These are phyloP conservation scores for Kickxella alabastrina DNA, from an alignment of 192 early-diverging fungal genomes.

Conservation along the genomic window DNA sequence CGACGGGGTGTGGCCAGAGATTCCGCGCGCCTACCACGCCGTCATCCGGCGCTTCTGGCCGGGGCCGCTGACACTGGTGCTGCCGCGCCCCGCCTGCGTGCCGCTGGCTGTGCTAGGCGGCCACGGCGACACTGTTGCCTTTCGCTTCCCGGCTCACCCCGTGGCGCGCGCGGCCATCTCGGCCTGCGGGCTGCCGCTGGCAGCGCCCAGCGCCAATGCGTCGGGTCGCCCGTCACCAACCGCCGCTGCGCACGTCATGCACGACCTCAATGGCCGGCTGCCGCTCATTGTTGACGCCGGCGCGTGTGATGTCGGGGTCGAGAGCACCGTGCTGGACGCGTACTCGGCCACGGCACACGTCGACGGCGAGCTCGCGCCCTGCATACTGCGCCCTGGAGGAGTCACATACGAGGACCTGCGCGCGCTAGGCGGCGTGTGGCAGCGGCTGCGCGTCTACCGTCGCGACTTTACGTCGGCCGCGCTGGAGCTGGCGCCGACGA, in stretches of 20 bases:
- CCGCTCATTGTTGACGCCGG: conserved; percentile 90
- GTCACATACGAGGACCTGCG: conserved; percentile 76
- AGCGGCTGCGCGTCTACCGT: conserved; percentile 68
- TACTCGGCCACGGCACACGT: conserved; percentile 18
- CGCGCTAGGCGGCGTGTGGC: conserved; percentile 57
- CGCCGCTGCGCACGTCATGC: conserved; percentile 77
- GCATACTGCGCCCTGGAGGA: conserved; percentile 89
- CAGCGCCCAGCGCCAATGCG: conserved; percentile 97
- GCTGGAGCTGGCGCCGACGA: conserved; percentile 79
- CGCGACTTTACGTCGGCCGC: conserved; percentile 68
- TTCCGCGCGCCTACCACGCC: conserved; percentile 67
- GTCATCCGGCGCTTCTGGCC: conserved; percentile 81
- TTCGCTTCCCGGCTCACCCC: conserved; percentile 88
- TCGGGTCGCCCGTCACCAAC: conserved; percentile 95
- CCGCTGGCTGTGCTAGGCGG: conserved; percentile 80
- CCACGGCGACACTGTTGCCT: conserved; percentile 75
- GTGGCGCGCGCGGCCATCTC: conserved; percentile 87
- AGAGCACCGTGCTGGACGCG: conserved; percentile 91
- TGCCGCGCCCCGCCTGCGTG: conserved; percentile 62
- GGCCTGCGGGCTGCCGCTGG: conserved; percentile 79
- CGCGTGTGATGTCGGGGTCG: conserved; percentile 83
- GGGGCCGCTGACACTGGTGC: conserved; percentile 86
- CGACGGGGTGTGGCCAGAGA: conserved; percentile 49
- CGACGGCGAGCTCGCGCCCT: conserved; percentile 51
- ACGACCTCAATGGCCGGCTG: conserved; percentile 75